Base-by-base conservation (phyloP, 176 grass and related monocot species). In the Carex myosuroides region DNA sequence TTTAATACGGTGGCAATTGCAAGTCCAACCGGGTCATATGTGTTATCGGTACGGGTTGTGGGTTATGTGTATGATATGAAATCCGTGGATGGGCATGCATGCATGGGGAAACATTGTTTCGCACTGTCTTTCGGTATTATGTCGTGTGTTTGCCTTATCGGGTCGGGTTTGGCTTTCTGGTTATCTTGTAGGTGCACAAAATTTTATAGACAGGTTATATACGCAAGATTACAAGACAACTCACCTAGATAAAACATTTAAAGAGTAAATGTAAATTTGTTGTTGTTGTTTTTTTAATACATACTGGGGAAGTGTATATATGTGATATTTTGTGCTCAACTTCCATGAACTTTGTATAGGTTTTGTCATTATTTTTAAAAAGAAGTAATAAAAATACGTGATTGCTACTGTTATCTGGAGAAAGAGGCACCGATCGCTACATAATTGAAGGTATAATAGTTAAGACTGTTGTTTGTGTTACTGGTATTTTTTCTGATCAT, bases 41-140 rank as follows among this genome's bases (percentile, higher is more conserved):
- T 90, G 17, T 84, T 90, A 6, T 87, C 85, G 4, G 89, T 90
- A n/a, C 83, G 75, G 73, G 58, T 90, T 39, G 85, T 90, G 55
- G 89, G 85, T 7, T 87, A 85, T 80, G 80, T 90, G 46, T 90
- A 90, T 46, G 89, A 90, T 80, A 81, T 60, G 89, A 82, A 90
- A 26, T 72, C 89, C 5, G 75, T 69, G 1, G 85, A 62, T 46
- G 14, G n/a, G 11, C 65, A 78, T 21, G 20, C 59, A 17, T 90
- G 89, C 57, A 66, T 78, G 2, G 89, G 89, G 26, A 79, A 52
- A 16, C 81, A 85, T 16, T 90, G 89, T 80, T 90, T 90, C 48
- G 75, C 74, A 82, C 5, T 87, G 55, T 85, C 85, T 33, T 90
- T 90, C 41, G 13, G 86, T 42, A 90, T 90, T 41, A 90, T 90